Percentiles rank a stretch among this genome's conserved stretches.
phyloP scores from a whole-genome alignment of 1,139 yeast genomes.

The Saccharomyces hybrid region DNA sequence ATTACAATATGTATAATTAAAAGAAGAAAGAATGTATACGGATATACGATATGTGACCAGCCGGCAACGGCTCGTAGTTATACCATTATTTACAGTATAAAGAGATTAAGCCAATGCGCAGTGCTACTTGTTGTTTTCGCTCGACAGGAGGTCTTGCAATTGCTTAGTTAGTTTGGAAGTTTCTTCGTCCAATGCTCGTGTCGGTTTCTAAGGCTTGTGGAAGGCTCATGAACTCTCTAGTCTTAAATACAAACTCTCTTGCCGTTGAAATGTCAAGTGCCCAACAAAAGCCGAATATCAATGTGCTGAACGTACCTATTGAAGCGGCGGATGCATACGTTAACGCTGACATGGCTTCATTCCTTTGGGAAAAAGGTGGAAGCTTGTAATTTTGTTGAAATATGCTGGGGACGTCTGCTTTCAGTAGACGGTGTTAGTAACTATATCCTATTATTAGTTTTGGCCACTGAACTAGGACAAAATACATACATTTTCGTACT shows the following conservation, averaged over 20 bases:
- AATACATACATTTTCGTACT: constrained; percentile 53
- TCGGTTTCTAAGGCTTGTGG: constrained; percentile 42
- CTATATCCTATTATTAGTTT: background rate
- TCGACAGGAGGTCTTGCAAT: constrained; percentile 5
- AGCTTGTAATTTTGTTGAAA: constrained; percentile 85
- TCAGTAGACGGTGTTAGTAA: background rate
- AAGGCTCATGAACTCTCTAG: constrained; percentile 60
- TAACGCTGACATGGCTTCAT: constrained; percentile 84
- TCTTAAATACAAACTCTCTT: constrained; percentile 62
- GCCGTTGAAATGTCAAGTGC: constrained; percentile 59
- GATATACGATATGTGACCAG: background rate
- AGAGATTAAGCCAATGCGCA: background rate
- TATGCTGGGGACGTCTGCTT: constrained; percentile 51
- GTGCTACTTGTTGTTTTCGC: background rate
- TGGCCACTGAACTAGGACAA: background rate
- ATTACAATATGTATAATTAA: background rate
- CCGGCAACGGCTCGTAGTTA: background rate
- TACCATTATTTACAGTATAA: background rate
- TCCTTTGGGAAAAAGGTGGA: constrained; percentile 69
- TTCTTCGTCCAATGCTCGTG: constrained; percentile 58
- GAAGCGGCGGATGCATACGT: constrained; percentile 74
- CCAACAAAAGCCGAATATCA: constrained; percentile 74
- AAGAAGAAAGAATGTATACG: background rate
- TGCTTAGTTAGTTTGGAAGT: constrained; percentile 30
- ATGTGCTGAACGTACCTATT: constrained; percentile 63